phyloP scores from a whole-genome alignment of 768 basidiomycete genomes.

The Austroboletus eburneus region DNA sequence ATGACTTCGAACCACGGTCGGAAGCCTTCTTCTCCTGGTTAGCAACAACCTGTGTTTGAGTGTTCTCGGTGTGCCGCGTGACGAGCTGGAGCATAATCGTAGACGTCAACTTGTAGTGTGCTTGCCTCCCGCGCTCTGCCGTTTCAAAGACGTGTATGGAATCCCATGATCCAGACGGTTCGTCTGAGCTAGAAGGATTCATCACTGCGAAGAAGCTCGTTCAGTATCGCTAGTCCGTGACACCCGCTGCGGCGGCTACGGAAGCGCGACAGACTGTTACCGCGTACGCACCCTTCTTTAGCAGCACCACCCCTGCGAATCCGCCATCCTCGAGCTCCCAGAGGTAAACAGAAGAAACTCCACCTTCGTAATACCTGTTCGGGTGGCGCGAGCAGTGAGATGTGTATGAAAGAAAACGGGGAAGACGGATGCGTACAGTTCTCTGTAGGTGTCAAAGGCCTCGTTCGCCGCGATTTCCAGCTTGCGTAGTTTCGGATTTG shows the following conservation, averaged over 20 bases:
- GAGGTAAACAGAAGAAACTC: constrained; percentile 92
- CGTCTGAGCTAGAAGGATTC: constrained; percentile 48
- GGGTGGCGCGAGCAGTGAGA: constrained; percentile 1
- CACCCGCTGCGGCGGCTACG: constrained; percentile 1
- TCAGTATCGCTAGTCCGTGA: constrained; percentile 3
- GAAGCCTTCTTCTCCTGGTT: constrained; percentile 34
- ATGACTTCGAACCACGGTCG: constrained; percentile 50
- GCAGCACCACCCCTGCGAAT: constrained; percentile 92
- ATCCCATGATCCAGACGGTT: constrained; percentile 90
- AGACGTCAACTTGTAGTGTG: constrained; percentile 95
- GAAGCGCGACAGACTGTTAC: background rate
- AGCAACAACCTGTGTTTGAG: constrained; percentile 9
- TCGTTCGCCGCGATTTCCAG: constrained; percentile 93
- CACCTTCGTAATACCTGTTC: constrained; percentile 93
- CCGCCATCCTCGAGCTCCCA: constrained; percentile 98
- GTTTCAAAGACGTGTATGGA: constrained; percentile 98
- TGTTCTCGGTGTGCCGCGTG: constrained; percentile 41
- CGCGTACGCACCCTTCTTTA: constrained; percentile 78
- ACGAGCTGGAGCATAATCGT: constrained; percentile 94
- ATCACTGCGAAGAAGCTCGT: constrained; percentile 44
- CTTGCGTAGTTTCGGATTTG: constrained; percentile 80
- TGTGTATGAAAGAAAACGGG: background rate
- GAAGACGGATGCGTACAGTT: constrained; percentile 59
- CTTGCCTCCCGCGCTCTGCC: constrained; percentile 84
- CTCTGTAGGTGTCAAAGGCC: constrained; percentile 95